Conservation (phyloP, 1,139 yeast species). For the Magnusiomyces paraingens region DNA sequence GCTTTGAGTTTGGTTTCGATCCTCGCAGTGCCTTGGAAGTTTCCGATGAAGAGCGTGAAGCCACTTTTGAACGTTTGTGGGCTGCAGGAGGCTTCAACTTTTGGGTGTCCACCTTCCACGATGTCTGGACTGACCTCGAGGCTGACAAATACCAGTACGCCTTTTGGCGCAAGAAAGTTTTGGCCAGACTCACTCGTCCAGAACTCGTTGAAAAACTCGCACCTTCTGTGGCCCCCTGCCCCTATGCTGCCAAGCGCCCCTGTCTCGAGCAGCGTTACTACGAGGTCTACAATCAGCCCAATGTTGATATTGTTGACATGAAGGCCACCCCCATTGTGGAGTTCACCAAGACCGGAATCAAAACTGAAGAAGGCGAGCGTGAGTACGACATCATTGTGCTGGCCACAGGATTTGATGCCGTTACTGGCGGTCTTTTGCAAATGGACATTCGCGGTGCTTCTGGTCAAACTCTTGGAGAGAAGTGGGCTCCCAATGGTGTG, state of each 20-base stretch:
- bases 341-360: slow-evolving; percentile 25
- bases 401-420: slow-evolving; percentile 33
- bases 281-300: slow-evolving; percentile 30
- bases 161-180: slow-evolving; percentile 27
- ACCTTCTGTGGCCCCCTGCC: slow-evolving; percentile 26
- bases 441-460: slow-evolving; percentile 23
- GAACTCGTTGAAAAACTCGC: slow-evolving; percentile 24
- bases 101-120: slow-evolving; percentile 27
- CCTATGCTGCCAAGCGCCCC: slow-evolving; percentile 32
- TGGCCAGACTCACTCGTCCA: slow-evolving; percentile 26
- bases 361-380: slow-evolving; percentile 19
- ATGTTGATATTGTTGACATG: slow-evolving; percentile 28
- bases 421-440: slow-evolving; percentile 29
- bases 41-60: slow-evolving; percentile 25
- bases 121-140: slow-evolving; percentile 23
- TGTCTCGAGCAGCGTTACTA: slow-evolving; percentile 25
- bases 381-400: slow-evolving; percentile 28
- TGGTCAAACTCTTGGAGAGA: slow-evolving; percentile 23
- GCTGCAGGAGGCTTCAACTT: slow-evolving; percentile 26
- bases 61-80: slow-evolving; percentile 21
- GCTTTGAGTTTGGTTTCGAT: slow-evolving; percentile 20
- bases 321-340: slow-evolving; percentile 25
- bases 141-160: slow-evolving; percentile 26
- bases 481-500: slow-evolving; percentile 24
- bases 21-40: slow-evolving; percentile 17